Conservation (phyloP, 768 basidiomycete genomes). For the Paxillus rubicundulus region DNA sequence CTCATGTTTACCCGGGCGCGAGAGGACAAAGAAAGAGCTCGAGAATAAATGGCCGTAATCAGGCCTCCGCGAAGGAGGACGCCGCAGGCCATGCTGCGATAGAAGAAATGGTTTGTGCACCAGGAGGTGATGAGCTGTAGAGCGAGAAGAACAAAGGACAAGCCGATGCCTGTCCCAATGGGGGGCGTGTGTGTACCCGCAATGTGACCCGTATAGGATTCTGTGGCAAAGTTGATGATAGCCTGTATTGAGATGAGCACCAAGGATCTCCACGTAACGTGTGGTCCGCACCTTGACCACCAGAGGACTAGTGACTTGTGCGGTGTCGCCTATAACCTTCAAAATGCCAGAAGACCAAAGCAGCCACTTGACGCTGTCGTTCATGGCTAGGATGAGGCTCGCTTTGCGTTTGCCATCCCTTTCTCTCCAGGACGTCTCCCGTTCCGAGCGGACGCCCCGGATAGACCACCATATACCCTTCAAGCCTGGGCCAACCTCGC, state of each 20-base stretch:
- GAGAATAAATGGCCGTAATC: constrained; percentile 83
- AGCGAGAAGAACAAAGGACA: constrained; percentile 64
- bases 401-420: constrained; percentile 58
- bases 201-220: constrained; percentile 53
- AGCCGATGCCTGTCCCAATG: constrained; percentile 65
- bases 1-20: constrained; percentile 77
- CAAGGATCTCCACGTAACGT: background rate
- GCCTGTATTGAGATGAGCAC: constrained; percentile 37
- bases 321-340: constrained; percentile 63
- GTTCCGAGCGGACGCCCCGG: constrained; percentile 43
- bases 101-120: constrained; percentile 81
- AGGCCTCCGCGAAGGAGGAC: constrained; percentile 81
- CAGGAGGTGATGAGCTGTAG: constrained; percentile 69
- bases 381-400: constrained; percentile 67
- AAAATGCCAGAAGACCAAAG: constrained; percentile 70
- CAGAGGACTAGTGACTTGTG: constrained; percentile 72
- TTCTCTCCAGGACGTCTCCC: constrained; percentile 64
- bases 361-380: constrained; percentile 74
- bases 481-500: constrained; percentile 57
- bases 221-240: constrained; percentile 66
- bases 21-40: constrained; percentile 71
- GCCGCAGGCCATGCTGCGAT: constrained; percentile 68
- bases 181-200: constrained; percentile 37
- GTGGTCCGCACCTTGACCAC: constrained; percentile 66
- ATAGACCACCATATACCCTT: constrained; percentile 60